Evolutionary conservation across 2,329 filamentous ascomycete genomes (phyloP).

Genomic region (Sporothrix humicola): DNA sequence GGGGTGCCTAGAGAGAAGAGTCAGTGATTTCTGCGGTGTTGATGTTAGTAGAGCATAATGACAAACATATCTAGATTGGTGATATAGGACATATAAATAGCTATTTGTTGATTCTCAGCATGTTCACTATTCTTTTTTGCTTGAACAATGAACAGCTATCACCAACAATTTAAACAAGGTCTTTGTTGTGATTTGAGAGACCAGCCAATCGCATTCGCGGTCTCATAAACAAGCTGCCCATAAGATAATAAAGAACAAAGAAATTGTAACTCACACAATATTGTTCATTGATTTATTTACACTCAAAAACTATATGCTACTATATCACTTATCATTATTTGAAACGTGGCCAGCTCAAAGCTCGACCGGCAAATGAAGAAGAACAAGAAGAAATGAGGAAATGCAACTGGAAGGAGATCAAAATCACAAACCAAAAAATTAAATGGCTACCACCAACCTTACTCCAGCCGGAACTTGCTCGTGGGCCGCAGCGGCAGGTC

Average conservation of each 20-base stretch:
- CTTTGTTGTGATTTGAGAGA: neutral
- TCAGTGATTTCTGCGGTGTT: neutral
- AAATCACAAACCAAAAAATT: neutral
- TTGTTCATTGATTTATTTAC: too few species aligned
- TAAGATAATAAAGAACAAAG: neutral
- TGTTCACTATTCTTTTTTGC: neutral
- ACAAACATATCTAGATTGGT: neutral
- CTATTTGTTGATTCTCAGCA: neutral
- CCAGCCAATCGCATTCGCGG: neutral
- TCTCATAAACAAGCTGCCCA: neutral
- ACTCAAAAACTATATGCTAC: too few species aligned
- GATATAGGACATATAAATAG: neutral
- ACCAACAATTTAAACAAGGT: neutral
- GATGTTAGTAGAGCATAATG: neutral
- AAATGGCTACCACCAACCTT: neutral
- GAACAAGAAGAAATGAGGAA: neutral
- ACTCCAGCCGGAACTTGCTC: constrained; percentile 32
- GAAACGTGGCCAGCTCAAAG: neutral
- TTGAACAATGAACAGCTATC: neutral
- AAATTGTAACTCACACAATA: neutral
- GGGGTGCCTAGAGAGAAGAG: neutral
- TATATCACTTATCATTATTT: too few species aligned
- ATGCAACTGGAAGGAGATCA: neutral
- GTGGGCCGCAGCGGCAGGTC: constrained; percentile 39
- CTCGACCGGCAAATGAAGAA: neutral